Percentiles rank a stretch among this genome's conserved stretches.
These are phyloP conservation scores for Thraustotheca clavata DNA, from an alignment of 352 stramenopile genomes.

Conservation along the genomic window DNA sequence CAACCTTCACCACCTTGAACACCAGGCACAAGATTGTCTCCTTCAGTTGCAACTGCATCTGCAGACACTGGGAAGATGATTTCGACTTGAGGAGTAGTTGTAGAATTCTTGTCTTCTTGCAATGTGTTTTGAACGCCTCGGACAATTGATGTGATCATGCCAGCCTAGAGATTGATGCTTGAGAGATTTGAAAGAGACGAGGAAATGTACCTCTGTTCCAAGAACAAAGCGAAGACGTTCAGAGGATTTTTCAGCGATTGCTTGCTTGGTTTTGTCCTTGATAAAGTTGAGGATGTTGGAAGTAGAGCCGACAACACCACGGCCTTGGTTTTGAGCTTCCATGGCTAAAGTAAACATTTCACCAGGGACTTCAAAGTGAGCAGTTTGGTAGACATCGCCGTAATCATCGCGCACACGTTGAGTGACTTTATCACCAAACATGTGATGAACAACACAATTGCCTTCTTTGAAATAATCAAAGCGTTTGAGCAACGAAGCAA, in stretches of 20 bases:
- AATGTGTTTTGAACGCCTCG: constrained; percentile 85
- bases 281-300: constrained; percentile 98
- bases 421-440: constrained; percentile 95
- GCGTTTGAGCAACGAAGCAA: constrained; percentile 70
- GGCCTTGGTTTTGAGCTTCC: constrained; percentile 79
- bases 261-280: constrained; percentile 89
- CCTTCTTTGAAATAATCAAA: constrained; percentile 94
- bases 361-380: constrained; percentile 96
- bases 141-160: constrained; percentile 98
- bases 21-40: constrained; percentile 73
- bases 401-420: constrained; percentile 88
- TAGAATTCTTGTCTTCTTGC: constrained; percentile 30
- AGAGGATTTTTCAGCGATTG: constrained; percentile 44
- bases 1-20: constrained; percentile 92
- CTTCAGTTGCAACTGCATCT: constrained; percentile 81
- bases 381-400: constrained; percentile 90
- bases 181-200: background rate
- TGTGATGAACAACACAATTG: constrained; percentile 98
- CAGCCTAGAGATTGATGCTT: constrained; percentile 33
- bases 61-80: constrained; percentile 97
- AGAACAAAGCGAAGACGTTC: constrained; percentile 92
- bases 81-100: constrained; percentile 80
- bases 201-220: constrained; percentile 73
- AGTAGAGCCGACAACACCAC: constrained; percentile 92
- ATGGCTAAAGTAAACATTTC: constrained; percentile 98